Evolutionary conservation across 140 eudicot genomes (phyloP).

Genomic region (Senecio squalidus): DNA sequence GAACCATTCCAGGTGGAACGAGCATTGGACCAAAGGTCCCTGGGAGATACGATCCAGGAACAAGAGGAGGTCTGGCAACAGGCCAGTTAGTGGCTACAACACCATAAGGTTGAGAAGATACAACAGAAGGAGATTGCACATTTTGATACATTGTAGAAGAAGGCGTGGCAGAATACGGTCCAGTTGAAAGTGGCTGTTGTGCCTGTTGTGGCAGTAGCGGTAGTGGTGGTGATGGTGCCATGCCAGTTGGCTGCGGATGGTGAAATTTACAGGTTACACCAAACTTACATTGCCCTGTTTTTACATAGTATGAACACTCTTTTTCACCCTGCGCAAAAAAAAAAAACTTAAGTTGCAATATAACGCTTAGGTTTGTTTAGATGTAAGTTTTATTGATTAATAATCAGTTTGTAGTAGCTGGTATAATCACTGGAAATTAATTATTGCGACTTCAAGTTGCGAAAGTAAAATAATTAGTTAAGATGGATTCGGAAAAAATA

Average conservation of each 20-base stretch:
- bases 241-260: slow-evolving; percentile 84
- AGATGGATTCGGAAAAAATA: background rate
- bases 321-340: slow-evolving; percentile 65
- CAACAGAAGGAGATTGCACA: slow-evolving; percentile 53
- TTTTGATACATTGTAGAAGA: slow-evolving; percentile 51
- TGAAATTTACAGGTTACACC: slow-evolving; percentile 92
- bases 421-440: background rate
- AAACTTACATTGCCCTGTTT: slow-evolving; percentile 93
- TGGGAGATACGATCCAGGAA: slow-evolving; percentile 80
- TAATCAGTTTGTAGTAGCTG: too few species aligned
- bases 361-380: too few species aligned
- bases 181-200: slow-evolving; percentile 36
- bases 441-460: too few species aligned
- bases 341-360: background rate
- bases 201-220: too few species aligned
- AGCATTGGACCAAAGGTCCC: slow-evolving; percentile 74
- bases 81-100: slow-evolving; percentile 75
- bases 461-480: background rate
- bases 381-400: too few species aligned
- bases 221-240: slow-evolving; percentile 36
- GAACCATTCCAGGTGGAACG: slow-evolving; percentile 71
- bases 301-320: slow-evolving; percentile 86
- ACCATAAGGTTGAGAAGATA: slow-evolving; percentile 79
- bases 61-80: slow-evolving; percentile 60
- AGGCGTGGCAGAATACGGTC: slow-evolving; percentile 50